Base-by-base conservation (phyloP, 306 rosid species). In the Trifolium repens region DNA sequence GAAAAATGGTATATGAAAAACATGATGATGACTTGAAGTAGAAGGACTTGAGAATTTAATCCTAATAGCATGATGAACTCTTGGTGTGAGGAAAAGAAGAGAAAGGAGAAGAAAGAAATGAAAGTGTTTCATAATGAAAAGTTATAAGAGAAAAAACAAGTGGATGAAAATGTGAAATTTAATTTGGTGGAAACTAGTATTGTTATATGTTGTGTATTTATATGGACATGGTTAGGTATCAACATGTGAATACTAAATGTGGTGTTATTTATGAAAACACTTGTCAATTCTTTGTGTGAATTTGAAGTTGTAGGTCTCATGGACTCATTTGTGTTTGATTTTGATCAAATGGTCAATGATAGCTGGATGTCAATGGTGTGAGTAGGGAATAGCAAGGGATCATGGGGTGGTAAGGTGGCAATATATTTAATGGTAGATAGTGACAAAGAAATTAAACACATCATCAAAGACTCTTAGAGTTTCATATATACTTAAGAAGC, bases 361-460 rank as follows among this genome's bases (percentile, higher is more conserved):
- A 14, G 27, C 4, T 64, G 39, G 19, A 13, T 61, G n/a, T 82
- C 17, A 39, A 8, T 37, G 58, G 7, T 8, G 62, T 65, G 62
- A 34, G 75, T 17, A 68, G 74, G 77, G 80, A 66, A 37, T 66
- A 66, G 58, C 83, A 82, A 54, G 70, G 79, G 74, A 57, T 71
- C 85, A 76, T 81, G 81, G 81, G 90, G 76, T 87, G 86, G 93
- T 89, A 69, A 78, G 83, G 65, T 60, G 75, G 39, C 77, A 64
- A 26, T 67, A 26, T 67, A 76, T 76, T 84, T 59, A 76, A 84
- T 80, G 77, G 14, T 32, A 65, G 87, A 80, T 60, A 53, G 74
- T 72, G 82, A 76, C 80, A 55, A 2, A 58, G 17, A 52, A 76
- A 54, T 4, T 12, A 7, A 82, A 68, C 80, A 3, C 77, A 19